Conservation (phyloP, 495 filamentous ascomycete genomes). For the Penicillium atrosanguineum region DNA sequence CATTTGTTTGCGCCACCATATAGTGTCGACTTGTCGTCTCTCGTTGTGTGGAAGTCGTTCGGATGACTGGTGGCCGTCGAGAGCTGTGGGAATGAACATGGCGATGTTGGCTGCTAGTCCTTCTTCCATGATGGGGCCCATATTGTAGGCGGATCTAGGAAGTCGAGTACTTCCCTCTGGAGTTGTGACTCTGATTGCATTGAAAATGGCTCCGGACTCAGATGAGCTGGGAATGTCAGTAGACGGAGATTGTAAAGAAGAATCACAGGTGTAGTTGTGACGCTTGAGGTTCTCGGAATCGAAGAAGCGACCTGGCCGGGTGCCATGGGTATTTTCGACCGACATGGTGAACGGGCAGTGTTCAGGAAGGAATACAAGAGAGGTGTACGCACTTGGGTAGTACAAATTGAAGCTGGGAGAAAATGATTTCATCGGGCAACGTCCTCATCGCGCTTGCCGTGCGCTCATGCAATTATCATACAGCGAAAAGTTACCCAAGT, state of each 20-base stretch:
- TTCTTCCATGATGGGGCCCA: slow-evolving; percentile 22
- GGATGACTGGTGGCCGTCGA: slow-evolving; percentile 3
- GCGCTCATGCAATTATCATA: slow-evolving; percentile 22
- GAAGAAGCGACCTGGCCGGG: slow-evolving; percentile 8
- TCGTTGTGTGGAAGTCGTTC: neutral
- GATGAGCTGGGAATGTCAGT: slow-evolving; percentile 30
- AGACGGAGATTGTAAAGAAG: slow-evolving; percentile 13
- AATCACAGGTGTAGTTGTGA: slow-evolving; percentile 8
- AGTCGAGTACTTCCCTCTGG: slow-evolving; percentile 14
- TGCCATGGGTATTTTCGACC: neutral
- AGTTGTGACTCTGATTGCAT: slow-evolving; percentile 35
- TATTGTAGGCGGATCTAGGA: slow-evolving; percentile 2
- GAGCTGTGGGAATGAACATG: slow-evolving; percentile 24
- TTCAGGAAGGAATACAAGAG: neutral
- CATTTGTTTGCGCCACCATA: slow-evolving; percentile 13
- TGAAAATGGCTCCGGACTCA: slow-evolving; percentile 27
- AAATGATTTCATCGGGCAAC: neutral
- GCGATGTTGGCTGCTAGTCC: slow-evolving; percentile 34
- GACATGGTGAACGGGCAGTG: slow-evolving; percentile 9
- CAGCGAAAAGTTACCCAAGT: slow-evolving; percentile 11
- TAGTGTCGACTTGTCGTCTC: slow-evolving; percentile 4
- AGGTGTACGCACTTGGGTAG: neutral
- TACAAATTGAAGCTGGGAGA: neutral
- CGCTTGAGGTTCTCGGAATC: slow-evolving; percentile 8
- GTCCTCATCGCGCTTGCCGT: slow-evolving; percentile 23